Percentiles rank a stretch among this genome's conserved stretches.
Evolutionary conservation across 75 land plant genomes (phyloP).

Genomic region (Cunninghamia lanceolata): DNA sequence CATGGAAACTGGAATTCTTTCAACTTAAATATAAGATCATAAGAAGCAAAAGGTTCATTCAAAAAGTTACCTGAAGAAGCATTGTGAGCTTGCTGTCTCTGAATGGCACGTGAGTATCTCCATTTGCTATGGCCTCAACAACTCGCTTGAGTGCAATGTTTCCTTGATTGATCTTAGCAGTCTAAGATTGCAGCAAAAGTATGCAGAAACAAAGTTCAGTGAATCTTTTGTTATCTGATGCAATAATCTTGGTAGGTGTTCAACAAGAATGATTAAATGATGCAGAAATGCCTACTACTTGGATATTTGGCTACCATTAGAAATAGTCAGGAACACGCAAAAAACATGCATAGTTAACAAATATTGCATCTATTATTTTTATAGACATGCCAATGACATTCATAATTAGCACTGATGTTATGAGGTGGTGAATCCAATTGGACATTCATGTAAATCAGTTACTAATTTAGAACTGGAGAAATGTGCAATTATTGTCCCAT

Average conservation of each 20-base stretch:
- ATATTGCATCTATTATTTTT: neutral
- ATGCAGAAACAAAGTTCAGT: neutral
- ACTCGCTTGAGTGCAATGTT: slow-evolving; percentile 91
- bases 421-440: no score
- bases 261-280: neutral
- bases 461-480: neutral
- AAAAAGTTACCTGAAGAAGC: slow-evolving; percentile 78
- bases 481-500: neutral
- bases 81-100: slow-evolving; percentile 97
- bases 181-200: slow-evolving; percentile 36
- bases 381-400: neutral
- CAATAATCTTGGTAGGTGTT: neutral
- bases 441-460: neutral
- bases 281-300: neutral
- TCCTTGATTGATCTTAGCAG: slow-evolving; percentile 96
- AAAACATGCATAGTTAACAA: neutral
- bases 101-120: slow-evolving; percentile 92
- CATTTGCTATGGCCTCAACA: slow-evolving; percentile 97
- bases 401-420: no score
- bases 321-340: neutral
- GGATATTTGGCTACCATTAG: neutral
- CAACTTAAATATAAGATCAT: neutral
- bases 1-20: neutral
- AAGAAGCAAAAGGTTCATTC: neutral
- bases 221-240: neutral